Percentiles rank a stretch among this genome's conserved stretches.
phyloP scores from a whole-genome alignment of 2,329 filamentous ascomycete species.

The Epichloe festucae region DNA sequence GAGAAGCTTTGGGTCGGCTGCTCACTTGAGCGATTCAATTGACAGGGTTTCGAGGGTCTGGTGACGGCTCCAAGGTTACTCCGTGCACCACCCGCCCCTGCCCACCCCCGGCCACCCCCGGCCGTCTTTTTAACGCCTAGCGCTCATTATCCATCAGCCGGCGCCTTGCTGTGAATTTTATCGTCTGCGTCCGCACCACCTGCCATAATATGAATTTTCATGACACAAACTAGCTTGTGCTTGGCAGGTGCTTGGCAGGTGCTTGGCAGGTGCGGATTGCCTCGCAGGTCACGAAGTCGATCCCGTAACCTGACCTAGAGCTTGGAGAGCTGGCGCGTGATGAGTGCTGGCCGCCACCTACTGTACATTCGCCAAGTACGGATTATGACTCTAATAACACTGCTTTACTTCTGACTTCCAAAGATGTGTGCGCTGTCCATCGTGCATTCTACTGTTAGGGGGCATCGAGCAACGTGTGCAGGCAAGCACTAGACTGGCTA shows the following conservation, averaged over 20 bases:
- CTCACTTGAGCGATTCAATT: too few relatives aligned
- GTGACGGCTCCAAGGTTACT: not conserved
- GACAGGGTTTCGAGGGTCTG: slow-evolving; percentile 4
- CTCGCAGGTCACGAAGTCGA: not conserved
- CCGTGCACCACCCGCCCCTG: not conserved
- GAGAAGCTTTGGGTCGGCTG: too few relatives aligned
- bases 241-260: not conserved
- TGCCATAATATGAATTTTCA: not conserved
- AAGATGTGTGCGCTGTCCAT: too few relatives aligned
- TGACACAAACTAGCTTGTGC: not conserved
- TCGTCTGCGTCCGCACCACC: not conserved
- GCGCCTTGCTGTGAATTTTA: not conserved
- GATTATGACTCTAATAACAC: not conserved
- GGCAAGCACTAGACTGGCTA: not conserved
- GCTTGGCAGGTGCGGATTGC: not conserved
- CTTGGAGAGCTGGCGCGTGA: not conserved
- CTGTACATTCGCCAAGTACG: too few relatives aligned
- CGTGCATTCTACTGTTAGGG: too few relatives aligned
- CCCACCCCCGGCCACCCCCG: not conserved
- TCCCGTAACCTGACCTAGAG: too few relatives aligned
- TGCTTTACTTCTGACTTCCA: too few relatives aligned
- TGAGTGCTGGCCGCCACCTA: too few relatives aligned
- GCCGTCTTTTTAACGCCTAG: not conserved
- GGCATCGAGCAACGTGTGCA: not conserved
- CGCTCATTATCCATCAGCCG: not conserved